Evolutionary conservation across 345 rosid species (phyloP), one percentile per base, ranked within the genome.

Genomic region (Populus deltoides): DNA sequence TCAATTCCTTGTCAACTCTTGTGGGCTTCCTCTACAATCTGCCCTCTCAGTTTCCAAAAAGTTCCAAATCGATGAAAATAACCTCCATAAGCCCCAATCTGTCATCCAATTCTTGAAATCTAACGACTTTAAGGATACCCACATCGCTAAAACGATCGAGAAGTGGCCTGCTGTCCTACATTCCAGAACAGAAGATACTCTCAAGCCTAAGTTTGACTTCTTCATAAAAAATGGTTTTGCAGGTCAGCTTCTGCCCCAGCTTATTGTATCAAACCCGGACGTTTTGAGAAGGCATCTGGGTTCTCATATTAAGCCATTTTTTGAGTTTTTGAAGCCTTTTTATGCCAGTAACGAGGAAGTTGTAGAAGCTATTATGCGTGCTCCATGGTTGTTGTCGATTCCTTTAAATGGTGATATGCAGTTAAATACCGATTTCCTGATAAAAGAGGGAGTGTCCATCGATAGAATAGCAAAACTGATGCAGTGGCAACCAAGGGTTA

Each of bases 61-160:
- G 29, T 16, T 73, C 78, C 66, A 51, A 36, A 7, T 61, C 51
- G 66, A 61, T 15, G 62, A 55, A 17, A 51, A 25, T 16, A 49
- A 65, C 6, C 29, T 7, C 71, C 68, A 47, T 4, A 53, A 72
- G 15, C 70, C 49, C 18, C 55, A 51, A 24, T 65, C 72, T 31
- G 84, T 78, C 24, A 43, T 82, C 25, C 24, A 61, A 11, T 78
- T 82, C 68, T 45, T 82, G n/a, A 82, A 78, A 41, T 74, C 78
- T 0, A 55, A 69, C 61, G 79, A 80, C 35, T 78, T 78, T 49
- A 69, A 39, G 27, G 75, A 63, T 13, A 53, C 76, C 35, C 85
- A 75, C 22, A 43, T 82, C 62, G 78, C 81, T 24, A 43, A 39
- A 45, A 38, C 78, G 61, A 29, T 78, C 62, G 27, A 70, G 4